A percentile compares a stretch with the other conserved stretches of the same genome.
These are phyloP conservation scores for Batkoa obscura DNA, from an alignment of 371 early-diverging fungal species.

Conservation along the genomic window DNA sequence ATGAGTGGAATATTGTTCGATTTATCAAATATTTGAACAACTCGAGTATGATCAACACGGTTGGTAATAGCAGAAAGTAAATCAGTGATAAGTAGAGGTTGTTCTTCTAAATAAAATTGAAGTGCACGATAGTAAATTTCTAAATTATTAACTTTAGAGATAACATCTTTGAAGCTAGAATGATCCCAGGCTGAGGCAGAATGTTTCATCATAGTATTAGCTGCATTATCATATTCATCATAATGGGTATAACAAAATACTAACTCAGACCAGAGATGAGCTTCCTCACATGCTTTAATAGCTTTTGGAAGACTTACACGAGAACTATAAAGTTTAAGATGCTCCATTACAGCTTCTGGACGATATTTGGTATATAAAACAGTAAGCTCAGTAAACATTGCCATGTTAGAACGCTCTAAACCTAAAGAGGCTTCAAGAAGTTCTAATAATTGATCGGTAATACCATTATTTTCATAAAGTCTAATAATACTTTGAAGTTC, in stretches of 20 bases:
- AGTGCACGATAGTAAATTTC: constrained; percentile 95
- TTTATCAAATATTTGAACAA: constrained; percentile 87
- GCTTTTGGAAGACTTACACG: constrained; percentile 97
- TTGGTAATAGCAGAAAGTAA: constrained; percentile 69
- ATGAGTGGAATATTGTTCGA: constrained; percentile 90
- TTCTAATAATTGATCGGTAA: constrained; percentile 72
- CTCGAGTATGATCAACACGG: constrained; percentile 86
- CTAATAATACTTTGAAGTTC: constrained; percentile 75
- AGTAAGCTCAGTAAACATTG: constrained; percentile 96
- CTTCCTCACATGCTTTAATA: constrained; percentile 76
- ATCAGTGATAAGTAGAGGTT: constrained; percentile 83
- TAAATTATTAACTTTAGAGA: constrained; percentile 86
- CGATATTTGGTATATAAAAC: constrained; percentile 88
- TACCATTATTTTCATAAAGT: constrained; percentile 72
- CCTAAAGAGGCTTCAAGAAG: constrained; percentile 84
- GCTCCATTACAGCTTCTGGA: constrained; percentile 87
- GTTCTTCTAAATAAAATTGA: constrained; percentile 87
- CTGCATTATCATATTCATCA: constrained; percentile 95
- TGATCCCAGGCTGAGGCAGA: constrained; percentile 90
- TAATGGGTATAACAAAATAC: constrained; percentile 95
- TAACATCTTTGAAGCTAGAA: constrained; percentile 79
- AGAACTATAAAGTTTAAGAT: constrained; percentile 83
- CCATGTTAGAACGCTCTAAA: constrained; percentile 96
- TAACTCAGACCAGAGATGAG: constrained; percentile 89
- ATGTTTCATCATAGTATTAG: constrained; percentile 82